These are phyloP conservation scores for Didymella exigua DNA, from an alignment of 2,329 filamentous ascomycete species.

Conservation along the genomic window DNA sequence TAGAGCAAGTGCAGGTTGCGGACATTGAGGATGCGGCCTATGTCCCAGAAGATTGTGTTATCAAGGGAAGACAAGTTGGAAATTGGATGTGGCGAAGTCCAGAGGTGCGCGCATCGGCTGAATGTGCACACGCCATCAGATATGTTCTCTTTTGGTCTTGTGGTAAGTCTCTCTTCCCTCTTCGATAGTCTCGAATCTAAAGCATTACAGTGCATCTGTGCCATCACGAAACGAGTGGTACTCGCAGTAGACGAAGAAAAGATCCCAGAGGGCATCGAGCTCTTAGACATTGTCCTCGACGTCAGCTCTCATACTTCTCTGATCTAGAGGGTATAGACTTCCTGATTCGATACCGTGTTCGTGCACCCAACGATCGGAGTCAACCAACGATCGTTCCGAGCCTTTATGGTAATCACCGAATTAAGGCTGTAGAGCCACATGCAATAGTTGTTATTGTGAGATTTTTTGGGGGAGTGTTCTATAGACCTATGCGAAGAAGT, in stretches of 20 bases:
- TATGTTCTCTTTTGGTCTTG: conserved; percentile 54
- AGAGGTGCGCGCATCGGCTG: conserved; percentile 53
- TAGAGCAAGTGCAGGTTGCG: conserved; percentile 49
- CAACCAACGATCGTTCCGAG: too few species aligned
- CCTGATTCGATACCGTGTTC: conserved; percentile 51
- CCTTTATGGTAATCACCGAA: conserved; percentile 33
- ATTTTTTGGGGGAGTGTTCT: too few species aligned
- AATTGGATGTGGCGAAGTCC: conserved; percentile 56
- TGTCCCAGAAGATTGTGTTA: conserved; percentile 46
- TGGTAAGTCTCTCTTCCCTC: conserved; percentile 42
- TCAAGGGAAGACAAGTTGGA: conserved; percentile 48
- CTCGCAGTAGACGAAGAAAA: conserved; percentile 48
- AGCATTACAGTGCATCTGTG: conserved; percentile 52
- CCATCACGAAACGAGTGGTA: conserved; percentile 46
- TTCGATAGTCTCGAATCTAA: not conserved
- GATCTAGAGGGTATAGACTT: conserved; percentile 51
- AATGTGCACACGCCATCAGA: too few species aligned
- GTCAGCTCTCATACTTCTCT: conserved; percentile 58
- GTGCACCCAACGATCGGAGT: too few species aligned
- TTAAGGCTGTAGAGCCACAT: too few species aligned
- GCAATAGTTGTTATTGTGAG: too few species aligned
- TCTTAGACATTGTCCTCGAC: conserved; percentile 48
- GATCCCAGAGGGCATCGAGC: conserved; percentile 44
- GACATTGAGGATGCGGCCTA: conserved; percentile 52
- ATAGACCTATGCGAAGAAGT: too few species aligned